Percentiles rank a stretch among this genome's conserved stretches.
Conservation (phyloP, 75 land plant species). For the Pinus albicaulis region DNA sequence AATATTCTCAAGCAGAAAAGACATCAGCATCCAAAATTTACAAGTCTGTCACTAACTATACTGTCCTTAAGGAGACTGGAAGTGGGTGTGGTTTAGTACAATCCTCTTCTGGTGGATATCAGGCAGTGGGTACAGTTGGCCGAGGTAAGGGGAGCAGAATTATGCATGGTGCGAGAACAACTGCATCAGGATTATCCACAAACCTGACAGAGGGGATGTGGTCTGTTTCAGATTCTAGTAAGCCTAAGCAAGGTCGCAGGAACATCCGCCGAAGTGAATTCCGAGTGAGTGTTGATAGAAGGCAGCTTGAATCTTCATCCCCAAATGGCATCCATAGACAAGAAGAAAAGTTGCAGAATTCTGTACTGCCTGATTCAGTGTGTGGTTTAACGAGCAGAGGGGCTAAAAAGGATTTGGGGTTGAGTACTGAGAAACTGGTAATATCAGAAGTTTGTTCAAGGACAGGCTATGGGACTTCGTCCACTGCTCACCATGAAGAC, state of each 20-base stretch:
- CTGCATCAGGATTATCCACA: conserved; percentile 17
- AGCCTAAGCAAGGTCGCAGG: conserved; percentile 45
- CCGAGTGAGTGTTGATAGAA: conserved; percentile 36
- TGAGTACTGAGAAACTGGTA: conserved; percentile 7
- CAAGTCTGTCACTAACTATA: conserved; percentile 10
- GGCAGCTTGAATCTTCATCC: conserved; percentile 9
- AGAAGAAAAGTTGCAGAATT: conserved; percentile 22
- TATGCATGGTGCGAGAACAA: conserved; percentile 22
- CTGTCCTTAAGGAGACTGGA: conserved; percentile 9
- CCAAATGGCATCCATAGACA: conserved; percentile 9
- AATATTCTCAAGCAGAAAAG: conserved; percentile 4
- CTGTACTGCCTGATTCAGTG: not conserved
- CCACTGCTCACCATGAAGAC: conserved; percentile 12
- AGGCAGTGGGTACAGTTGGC: conserved; percentile 24
- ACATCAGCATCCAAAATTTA: conserved; percentile 4
- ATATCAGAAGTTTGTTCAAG: conserved; percentile 12
- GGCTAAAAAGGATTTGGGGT: conserved; percentile 15
- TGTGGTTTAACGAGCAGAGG: conserved; percentile 13
- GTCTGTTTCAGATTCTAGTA: conserved; percentile 17
- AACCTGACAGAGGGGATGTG: conserved; percentile 17
- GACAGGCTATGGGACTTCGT: conserved; percentile 8
- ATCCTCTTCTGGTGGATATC: conserved; percentile 14
- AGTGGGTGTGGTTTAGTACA: conserved; percentile 4
- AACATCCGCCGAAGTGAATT: conserved; percentile 53
- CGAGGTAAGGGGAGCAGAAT: conserved; percentile 30